A percentile compares a stretch with the other conserved stretches of the same genome.
Evolutionary conservation across 495 filamentous ascomycete species (phyloP).

Genomic region (Penicillium tannophilum): DNA sequence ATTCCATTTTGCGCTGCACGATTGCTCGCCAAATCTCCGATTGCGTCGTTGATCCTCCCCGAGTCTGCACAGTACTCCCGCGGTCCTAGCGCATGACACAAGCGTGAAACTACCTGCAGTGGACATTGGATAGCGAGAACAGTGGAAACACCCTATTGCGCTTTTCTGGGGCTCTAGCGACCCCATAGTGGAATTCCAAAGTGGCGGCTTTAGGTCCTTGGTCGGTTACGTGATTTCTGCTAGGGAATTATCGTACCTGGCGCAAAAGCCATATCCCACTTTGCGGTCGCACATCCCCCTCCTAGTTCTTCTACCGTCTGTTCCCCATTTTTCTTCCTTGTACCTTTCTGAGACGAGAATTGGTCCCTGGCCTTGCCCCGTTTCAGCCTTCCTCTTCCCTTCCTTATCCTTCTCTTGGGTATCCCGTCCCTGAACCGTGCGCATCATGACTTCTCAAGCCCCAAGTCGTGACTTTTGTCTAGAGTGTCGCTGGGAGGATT

Average conservation of each 20-base stretch:
- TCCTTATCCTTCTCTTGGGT: neutral
- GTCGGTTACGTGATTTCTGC: constrained; percentile 14
- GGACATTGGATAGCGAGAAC: neutral
- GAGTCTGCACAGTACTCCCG: constrained; percentile 10
- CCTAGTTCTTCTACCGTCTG: constrained; percentile 4
- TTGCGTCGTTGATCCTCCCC: constrained; percentile 18
- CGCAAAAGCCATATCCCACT: constrained; percentile 13
- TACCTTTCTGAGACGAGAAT: neutral
- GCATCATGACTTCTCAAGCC: constrained; percentile 41
- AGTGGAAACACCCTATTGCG: neutral
- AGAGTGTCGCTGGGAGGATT: constrained; percentile 47
- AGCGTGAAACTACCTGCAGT: constrained; percentile 17
- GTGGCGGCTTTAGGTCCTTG: neutral
- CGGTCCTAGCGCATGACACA: constrained; percentile 21
- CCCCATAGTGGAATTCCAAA: neutral
- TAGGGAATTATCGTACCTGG: constrained; percentile 6
- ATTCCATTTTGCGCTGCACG: constrained; percentile 17
- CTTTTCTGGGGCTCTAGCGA: constrained; percentile 1
- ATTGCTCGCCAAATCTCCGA: constrained; percentile 28
- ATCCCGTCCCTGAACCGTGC: constrained; percentile 15
- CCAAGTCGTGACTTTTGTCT: constrained; percentile 43
- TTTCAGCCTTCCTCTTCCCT: neutral
- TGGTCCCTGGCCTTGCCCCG: neutral
- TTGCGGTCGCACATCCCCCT: constrained; percentile 18
- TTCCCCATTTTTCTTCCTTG: neutral